Percentiles rank a stretch among this genome's conserved stretches.
phyloP scores from a whole-genome alignment of 2,329 filamentous ascomycete genomes.

The Colletotrichum liaoningense region DNA sequence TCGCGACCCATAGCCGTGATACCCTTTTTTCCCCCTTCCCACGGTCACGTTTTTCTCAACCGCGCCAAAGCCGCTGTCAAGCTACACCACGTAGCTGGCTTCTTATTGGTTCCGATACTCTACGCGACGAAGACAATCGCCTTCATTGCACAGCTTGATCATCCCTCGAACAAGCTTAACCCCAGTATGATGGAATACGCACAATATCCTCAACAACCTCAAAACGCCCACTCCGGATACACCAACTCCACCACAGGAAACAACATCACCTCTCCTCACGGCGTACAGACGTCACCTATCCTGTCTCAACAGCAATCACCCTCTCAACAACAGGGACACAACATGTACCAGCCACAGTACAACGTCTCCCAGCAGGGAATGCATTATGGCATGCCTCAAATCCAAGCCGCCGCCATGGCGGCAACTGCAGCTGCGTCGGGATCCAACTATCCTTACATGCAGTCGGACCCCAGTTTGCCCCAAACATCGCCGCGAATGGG shows the following conservation, averaged over 20 bases:
- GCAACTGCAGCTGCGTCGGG: conserved; percentile 91
- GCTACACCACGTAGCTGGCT: background rate
- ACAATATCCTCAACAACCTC: conserved; percentile 77
- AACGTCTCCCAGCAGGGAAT: conserved; percentile 79
- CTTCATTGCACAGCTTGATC: conserved; percentile 30
- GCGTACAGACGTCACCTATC: conserved; percentile 82
- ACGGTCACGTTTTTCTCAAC: conserved; percentile 19
- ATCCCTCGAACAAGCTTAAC: conserved; percentile 26
- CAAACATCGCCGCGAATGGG: conserved; percentile 83
- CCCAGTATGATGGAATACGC: conserved; percentile 78
- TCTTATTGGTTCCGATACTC: conserved; percentile 28
- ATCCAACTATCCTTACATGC: conserved; percentile 78
- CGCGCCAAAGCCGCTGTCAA: conserved; percentile 14
- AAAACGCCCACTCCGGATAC: conserved; percentile 74
- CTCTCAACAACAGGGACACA: conserved; percentile 71
- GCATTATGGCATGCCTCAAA: conserved; percentile 85
- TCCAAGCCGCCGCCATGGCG: conserved; percentile 92
- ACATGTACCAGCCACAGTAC: conserved; percentile 85
- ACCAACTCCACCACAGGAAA: conserved; percentile 65
- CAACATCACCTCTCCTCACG: conserved; percentile 78
- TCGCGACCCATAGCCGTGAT: conserved; percentile 33
- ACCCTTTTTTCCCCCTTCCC: conserved; percentile 5
- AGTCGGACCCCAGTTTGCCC: conserved; percentile 74
- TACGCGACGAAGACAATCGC: conserved; percentile 45
- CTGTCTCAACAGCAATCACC: conserved; percentile 79